Percentiles rank a stretch among this genome's conserved stretches.
Conservation (phyloP, 1,284 basidiomycete species). For the Cutaneotrichosporon sp. region DNA sequence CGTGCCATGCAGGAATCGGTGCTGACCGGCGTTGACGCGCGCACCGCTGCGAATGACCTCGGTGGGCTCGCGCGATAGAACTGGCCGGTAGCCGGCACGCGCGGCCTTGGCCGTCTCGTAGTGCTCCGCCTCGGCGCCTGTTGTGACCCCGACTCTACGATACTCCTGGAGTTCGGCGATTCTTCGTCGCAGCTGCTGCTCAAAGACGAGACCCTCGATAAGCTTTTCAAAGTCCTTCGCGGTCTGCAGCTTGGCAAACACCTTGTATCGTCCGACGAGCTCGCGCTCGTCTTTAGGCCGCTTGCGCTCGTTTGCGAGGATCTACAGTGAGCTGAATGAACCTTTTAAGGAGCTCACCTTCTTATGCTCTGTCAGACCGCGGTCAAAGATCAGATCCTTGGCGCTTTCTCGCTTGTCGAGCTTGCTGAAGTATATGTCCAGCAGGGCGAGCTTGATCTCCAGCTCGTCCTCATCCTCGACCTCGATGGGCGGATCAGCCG, state of each 20-base stretch:
- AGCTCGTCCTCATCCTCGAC: conserved; percentile 53
- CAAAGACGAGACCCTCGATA: conserved; percentile 82
- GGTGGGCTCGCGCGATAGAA: conserved; percentile 31
- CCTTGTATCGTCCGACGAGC: conserved; percentile 78
- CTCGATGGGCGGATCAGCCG: conserved; percentile 64
- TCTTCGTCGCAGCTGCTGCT: conserved; percentile 72
- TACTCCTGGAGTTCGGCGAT: conserved; percentile 86
- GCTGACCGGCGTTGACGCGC: conserved; percentile 41
- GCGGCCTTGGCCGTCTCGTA: conserved; percentile 71
- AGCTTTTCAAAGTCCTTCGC: conserved; percentile 87
- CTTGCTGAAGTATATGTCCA: conserved; percentile 89
- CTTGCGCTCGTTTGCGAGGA: conserved; percentile 85
- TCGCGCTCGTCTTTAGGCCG: conserved; percentile 87
- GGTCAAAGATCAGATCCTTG: conserved; percentile 89
- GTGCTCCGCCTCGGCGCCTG: conserved; percentile 77
- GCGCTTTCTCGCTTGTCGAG: conserved; percentile 81
- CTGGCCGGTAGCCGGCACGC: conserved; percentile 37
- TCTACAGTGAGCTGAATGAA: conserved; percentile 52
- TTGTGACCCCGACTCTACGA: conserved; percentile 73
- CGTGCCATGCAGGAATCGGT: conserved; percentile 39
- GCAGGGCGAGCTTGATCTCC: conserved; percentile 47
- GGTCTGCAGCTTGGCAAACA: conserved; percentile 87
- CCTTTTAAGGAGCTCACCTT: conserved; percentile 57
- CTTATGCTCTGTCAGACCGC: conserved; percentile 88
- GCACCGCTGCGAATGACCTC: conserved; percentile 37